Conservation (phyloP, 345 rosid species). For the Laguncularia racemosa region DNA sequence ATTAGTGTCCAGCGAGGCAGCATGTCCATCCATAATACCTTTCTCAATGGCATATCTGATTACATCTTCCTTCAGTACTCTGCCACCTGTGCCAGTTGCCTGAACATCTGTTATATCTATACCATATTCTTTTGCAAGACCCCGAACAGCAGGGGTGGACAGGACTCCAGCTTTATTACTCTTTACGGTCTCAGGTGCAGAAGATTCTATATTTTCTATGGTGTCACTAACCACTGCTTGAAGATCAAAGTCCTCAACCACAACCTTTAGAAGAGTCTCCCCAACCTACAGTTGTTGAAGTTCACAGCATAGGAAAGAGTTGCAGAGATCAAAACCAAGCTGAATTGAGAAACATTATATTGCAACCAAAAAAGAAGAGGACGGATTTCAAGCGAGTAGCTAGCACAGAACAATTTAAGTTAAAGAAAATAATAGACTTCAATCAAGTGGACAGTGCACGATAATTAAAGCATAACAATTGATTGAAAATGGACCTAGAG, state of each 20-base stretch:
- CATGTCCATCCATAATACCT: slow-evolving; percentile 28
- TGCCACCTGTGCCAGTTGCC: slow-evolving; percentile 71
- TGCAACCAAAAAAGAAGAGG: too few relatives aligned
- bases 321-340: neutral
- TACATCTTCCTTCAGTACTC: slow-evolving; percentile 77
- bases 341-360: neutral
- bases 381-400: neutral
- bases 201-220: slow-evolving; percentile 14
- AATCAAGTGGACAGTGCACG: neutral
- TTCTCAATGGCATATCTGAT: slow-evolving; percentile 42
- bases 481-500: too few relatives aligned
- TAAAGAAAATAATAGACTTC: neutral
- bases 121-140: slow-evolving; percentile 70
- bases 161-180: slow-evolving; percentile 36
- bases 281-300: slow-evolving; percentile 58
- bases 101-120: slow-evolving; percentile 46
- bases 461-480: too few relatives aligned
- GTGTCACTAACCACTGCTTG: slow-evolving; percentile 14
- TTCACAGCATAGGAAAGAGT: slow-evolving; percentile 5
- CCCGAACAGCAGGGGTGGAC: slow-evolving; percentile 75
- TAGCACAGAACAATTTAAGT: neutral
- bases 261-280: slow-evolving; percentile 73
- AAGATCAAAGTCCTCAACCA: slow-evolving; percentile 36
- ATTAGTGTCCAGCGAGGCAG: slow-evolving; percentile 17
- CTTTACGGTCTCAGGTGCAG: slow-evolving; percentile 17